Base-by-base conservation (phyloP, 2,329 filamentous ascomycete species). In the Apiospora koreana region DNA sequence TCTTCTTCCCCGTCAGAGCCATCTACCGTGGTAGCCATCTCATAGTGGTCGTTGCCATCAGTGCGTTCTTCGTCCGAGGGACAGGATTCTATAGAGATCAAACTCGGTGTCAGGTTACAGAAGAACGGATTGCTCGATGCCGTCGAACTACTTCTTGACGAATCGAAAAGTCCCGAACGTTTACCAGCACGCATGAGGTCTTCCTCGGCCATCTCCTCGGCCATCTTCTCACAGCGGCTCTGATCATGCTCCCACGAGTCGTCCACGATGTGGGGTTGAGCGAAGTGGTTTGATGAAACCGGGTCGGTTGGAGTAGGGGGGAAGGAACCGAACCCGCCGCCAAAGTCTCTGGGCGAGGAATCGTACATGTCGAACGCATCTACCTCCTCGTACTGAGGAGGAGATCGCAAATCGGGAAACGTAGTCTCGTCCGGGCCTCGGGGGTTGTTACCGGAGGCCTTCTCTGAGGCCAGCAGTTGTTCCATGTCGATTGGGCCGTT, bases 81-180 rank as follows among this genome's bases (percentile, higher is more conserved):
- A 54, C 71, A 76, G 43, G 76, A 76, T 65, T 76, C 76, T 76
- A 79, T 74, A 25, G 78, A 79, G 68, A 78, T 73, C 62, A 76
- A 71, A 72, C 74, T 79, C 48, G 70, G 70, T 67, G 75, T 74
- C 66, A 73, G 71, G 71, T 70, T 70, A 54, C 72, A 75, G 14
- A 72, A 65, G 7, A 68, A 25, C 42, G 73, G 71, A 54, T 72
- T 73, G 38, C 73, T 65, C 21, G 74, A 72, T 31, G 75, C 73
- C 31, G 72, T 69, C 35, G 76, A 75, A 68, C 71, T 71, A 28
- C 64, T 68, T 43, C 72, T 71, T 21, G 72, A 71, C 45, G 68
- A 71, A 8, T 71, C 72, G 62, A 74, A 70, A 67, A 73, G 71
- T 46, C 73, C 71, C 62, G 77, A 79, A 46, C 74, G 72, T 71